Evolutionary conservation across 768 basidiomycete species (phyloP), one percentile per base, ranked within the genome.

Genomic region (Tubosaeta sp.): DNA sequence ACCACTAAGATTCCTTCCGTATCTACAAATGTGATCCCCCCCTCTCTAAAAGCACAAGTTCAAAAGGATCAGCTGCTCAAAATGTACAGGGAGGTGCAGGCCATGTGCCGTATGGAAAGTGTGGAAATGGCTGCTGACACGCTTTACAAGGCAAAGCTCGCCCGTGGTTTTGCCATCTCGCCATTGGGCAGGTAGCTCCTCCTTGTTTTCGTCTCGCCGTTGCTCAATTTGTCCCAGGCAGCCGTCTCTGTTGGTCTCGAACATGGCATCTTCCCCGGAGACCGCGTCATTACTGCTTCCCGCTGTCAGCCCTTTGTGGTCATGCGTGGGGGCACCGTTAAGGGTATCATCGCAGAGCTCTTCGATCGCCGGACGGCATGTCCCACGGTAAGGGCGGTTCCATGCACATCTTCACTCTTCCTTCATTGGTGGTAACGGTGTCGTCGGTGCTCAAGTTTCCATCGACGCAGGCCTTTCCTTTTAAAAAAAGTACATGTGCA

Each of bases 381-480:
- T 97, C 94, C 27, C 73, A 86, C 56, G 96, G 96, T 60, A 98
- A 98, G 74, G 96, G 95, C 62, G 95, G 95, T 19, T 97, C 95
- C 13, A 99, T 99, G 95, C 94, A 95, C 78, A 94, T 96, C 68
- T 95, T 95, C 78, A 95, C 93, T 6, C 86, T 4, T 82, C 87
- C n/a, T 98, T 99, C 87, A 95, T 94, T 60, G 95, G 95, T 48
- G 94, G 95, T 6, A 97, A 99, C 71, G 96, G 95, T 69, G 98
- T 98, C 69, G 96, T 98, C 65, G 96, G 95, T 52, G 95, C 95
- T 4, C 95, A 99, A 74, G 94, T 99, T 4, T 95, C 96, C 34
- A 64, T 98, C 52, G 96, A 95, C 32, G 92, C 95, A 13, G 95
- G 95, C 52, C 77, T 97, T 40, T 86, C 94, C 3, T 90, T 99